These are phyloP conservation scores for Brachypodium distachyon DNA, from an alignment of 202 grass and related monocot genomes.

Conservation along the genomic window DNA sequence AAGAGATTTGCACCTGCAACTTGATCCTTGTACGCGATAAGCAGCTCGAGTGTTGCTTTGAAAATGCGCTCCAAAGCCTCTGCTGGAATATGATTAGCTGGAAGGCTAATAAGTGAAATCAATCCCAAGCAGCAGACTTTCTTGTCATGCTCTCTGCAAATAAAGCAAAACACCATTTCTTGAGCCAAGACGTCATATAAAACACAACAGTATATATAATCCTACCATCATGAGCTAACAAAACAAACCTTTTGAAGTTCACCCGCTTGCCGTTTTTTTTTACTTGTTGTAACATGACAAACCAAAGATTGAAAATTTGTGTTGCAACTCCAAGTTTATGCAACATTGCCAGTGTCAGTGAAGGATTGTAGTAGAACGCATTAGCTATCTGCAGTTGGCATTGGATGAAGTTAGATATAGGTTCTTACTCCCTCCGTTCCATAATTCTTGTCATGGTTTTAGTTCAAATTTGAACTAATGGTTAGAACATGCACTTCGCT, in stretches of 20 bases:
- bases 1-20: conserved; percentile 56
- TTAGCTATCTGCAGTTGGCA: conserved; percentile 69
- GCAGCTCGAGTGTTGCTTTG: conserved; percentile 77
- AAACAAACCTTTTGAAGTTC: conserved; percentile 64
- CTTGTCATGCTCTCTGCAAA: conserved; percentile 75
- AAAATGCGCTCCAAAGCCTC: conserved; percentile 75
- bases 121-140: conserved; percentile 87
- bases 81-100: conserved; percentile 61
- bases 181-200: background rate
- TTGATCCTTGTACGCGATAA: conserved; percentile 73
- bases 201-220: background rate
- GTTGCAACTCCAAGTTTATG: conserved; percentile 66
- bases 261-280: conserved; percentile 56
- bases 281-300: conserved; percentile 73
- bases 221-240: background rate
- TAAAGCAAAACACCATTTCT: conserved; percentile 8
- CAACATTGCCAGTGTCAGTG: conserved; percentile 53
- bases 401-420: background rate
- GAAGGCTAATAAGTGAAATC: conserved; percentile 76
- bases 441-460: too few relatives aligned
- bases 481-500: background rate
- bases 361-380: conserved; percentile 69
- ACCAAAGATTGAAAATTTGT: conserved; percentile 81
- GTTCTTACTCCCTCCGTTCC: too few relatives aligned
- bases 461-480: too few relatives aligned